Percentiles rank a stretch among this genome's conserved stretches.
Conservation (phyloP, 75 land plant genomes). For the Cupressus sempervirens region DNA sequence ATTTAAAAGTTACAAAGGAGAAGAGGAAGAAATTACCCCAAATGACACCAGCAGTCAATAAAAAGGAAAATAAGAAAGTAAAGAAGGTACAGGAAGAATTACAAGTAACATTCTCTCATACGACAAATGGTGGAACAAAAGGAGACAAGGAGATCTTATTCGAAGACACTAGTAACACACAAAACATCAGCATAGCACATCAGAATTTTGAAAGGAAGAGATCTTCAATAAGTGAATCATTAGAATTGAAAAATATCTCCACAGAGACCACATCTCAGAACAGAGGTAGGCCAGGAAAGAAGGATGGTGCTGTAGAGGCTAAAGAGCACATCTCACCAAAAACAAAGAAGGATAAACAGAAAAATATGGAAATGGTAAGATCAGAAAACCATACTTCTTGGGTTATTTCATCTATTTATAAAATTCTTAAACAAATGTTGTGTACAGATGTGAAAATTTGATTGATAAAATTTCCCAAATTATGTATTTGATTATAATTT, state of each 20-base stretch:
- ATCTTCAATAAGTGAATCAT: background rate
- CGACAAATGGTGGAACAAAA: background rate
- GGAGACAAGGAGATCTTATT: background rate
- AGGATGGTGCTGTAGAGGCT: background rate
- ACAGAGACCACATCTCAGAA: background rate
- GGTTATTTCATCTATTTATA: background rate
- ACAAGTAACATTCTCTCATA: background rate
- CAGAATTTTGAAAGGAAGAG: background rate
- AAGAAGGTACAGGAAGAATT: background rate
- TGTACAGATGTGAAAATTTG: background rate
- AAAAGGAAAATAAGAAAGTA: constrained; percentile 5
- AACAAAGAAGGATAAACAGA: constrained; percentile 3
- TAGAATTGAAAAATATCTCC: background rate
- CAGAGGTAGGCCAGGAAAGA: background rate
- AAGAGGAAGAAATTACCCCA: background rate
- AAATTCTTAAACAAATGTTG: background rate
- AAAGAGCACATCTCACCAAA: background rate
- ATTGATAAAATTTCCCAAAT: background rate
- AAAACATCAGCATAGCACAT: background rate
- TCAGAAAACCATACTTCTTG: background rate
- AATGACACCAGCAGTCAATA: background rate
- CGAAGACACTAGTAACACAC: background rate
- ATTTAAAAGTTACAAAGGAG: background rate
- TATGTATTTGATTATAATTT: background rate
- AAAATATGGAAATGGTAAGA: background rate